Percentiles rank a stretch among this genome's conserved stretches.
These are phyloP conservation scores for Saprolegnia parasitica DNA, from an alignment of 352 stramenopile genomes.

Conservation along the genomic window DNA sequence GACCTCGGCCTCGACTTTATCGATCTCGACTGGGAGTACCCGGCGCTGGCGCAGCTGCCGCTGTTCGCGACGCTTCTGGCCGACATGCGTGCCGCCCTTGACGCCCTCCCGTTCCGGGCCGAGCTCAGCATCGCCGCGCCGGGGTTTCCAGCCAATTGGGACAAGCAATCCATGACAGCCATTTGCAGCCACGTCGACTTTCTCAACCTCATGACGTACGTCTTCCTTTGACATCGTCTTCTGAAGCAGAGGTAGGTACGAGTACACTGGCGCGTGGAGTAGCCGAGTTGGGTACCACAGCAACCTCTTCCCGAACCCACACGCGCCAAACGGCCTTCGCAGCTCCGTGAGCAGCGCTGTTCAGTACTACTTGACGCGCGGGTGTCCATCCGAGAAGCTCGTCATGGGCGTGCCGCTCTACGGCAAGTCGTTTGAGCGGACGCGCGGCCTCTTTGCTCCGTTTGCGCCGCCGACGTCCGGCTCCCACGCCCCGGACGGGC, in stretches of 20 bases:
- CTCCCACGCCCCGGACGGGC: neutral
- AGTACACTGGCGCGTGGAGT: conserved; percentile 1
- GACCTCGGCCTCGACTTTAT: conserved; percentile 23
- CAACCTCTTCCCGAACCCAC: conserved; percentile 6
- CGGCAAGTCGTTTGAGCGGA: conserved; percentile 14
- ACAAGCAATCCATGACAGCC: neutral
- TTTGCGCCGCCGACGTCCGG: conserved; percentile 12
- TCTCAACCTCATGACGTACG: conserved; percentile 17
- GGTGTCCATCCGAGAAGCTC: conserved; percentile 9
- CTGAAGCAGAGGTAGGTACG: neutral
- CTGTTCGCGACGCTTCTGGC: neutral
- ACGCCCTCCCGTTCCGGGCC: neutral
- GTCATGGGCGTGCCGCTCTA: conserved; percentile 17
- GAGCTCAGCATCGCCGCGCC: conserved; percentile 14
- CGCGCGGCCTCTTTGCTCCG: neutral
- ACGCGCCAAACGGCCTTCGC: neutral
- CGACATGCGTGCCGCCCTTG: neutral
- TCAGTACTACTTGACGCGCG: neutral
- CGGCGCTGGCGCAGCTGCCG: neutral
- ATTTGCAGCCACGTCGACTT: conserved; percentile 11
- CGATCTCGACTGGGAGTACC: conserved; percentile 19
- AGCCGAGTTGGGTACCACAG: neutral
- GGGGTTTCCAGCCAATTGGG: conserved; percentile 1
- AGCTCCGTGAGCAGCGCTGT: conserved; percentile 3
- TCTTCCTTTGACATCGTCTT: neutral